Percentiles rank a stretch among this genome's conserved stretches.
Conservation (phyloP, 1,284 basidiomycete genomes). For the Stereum hirsutum region DNA sequence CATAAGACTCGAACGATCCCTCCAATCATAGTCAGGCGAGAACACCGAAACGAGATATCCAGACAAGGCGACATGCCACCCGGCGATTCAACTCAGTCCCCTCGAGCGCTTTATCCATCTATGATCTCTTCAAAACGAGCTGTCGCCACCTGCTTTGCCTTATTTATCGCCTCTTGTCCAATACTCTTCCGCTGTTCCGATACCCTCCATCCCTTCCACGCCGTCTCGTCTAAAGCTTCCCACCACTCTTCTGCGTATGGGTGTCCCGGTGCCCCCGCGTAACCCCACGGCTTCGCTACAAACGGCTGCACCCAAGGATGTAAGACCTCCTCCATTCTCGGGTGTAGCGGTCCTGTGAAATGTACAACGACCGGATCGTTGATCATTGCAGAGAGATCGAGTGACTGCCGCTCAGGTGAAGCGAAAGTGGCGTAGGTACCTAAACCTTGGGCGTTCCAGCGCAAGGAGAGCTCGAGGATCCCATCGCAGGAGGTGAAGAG, state of each 20-base stretch:
- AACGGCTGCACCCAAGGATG: slow-evolving; percentile 45
- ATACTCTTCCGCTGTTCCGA: no score
- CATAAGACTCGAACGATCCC: no score
- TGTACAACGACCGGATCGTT: slow-evolving; percentile 39
- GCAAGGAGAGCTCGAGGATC: slow-evolving; percentile 31
- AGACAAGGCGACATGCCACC: no score
- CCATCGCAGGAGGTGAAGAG: slow-evolving; percentile 31
- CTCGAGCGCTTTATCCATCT: no score
- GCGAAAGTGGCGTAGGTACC: slow-evolving; percentile 38
- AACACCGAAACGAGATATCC: no score
- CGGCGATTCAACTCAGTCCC: no score
- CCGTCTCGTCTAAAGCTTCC: slow-evolving; percentile 28
- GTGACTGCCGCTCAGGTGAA: slow-evolving; percentile 23
- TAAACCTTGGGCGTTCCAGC: slow-evolving; percentile 49
- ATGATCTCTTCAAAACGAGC: no score
- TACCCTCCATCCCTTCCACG: slow-evolving; percentile 29
- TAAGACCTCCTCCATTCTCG: slow-evolving; percentile 31
- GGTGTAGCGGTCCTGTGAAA: slow-evolving; percentile 48
- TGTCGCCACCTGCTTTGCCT: no score
- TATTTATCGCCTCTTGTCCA: no score
- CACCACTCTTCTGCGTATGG: slow-evolving; percentile 44
- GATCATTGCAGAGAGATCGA: slow-evolving; percentile 26
- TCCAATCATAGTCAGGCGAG: no score
- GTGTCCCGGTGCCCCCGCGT: slow-evolving; percentile 40
- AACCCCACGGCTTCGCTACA: slow-evolving; percentile 51